phyloP scores from a whole-genome alignment of 1,284 basidiomycete genomes.

The Pterulicium gracile region DNA sequence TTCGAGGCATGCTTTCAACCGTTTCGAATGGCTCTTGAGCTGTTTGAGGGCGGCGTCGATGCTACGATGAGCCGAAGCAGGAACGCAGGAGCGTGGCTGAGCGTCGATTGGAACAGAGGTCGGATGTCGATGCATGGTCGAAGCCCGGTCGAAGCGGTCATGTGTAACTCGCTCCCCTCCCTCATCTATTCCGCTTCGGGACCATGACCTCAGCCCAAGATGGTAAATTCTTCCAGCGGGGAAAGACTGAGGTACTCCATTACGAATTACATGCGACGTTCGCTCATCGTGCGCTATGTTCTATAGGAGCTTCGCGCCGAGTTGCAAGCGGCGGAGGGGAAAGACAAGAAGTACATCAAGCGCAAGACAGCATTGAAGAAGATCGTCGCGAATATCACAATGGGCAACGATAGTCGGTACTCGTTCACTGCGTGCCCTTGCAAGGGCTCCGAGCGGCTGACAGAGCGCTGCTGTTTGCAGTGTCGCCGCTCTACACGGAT shows the following conservation, averaged over 20 bases:
- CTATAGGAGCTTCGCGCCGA: conserved; percentile 78
- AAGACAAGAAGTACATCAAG: conserved; percentile 90
- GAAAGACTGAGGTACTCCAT: conserved; percentile 75
- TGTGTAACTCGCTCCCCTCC: not conserved
- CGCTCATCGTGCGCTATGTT: conserved; percentile 11
- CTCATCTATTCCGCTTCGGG: not conserved
- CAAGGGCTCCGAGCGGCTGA: conserved; percentile 1
- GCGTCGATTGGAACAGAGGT: conserved; percentile 15
- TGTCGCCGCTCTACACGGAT: conserved; percentile 89
- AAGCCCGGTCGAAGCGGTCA: not conserved
- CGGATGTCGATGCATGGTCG: conserved; percentile 10
- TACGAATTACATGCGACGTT: conserved; percentile 5
- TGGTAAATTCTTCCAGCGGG: conserved; percentile 84
- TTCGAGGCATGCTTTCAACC: conserved; percentile 32
- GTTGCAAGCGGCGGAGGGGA: conserved; percentile 79
- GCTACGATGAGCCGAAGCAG: conserved; percentile 22
- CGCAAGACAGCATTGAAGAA: conserved; percentile 91
- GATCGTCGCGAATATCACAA: conserved; percentile 92
- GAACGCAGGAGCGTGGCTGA: conserved; percentile 26
- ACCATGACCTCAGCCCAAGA: conserved; percentile 65
- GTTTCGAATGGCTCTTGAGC: conserved; percentile 41
- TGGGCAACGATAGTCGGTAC: conserved; percentile 86
- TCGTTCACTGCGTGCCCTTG: conserved; percentile 15
- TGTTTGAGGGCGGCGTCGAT: conserved; percentile 51
- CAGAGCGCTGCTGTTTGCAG: conserved; percentile 30